Evolutionary conservation across 768 basidiomycete species (phyloP).

Genomic region (Podaxis sp.): DNA sequence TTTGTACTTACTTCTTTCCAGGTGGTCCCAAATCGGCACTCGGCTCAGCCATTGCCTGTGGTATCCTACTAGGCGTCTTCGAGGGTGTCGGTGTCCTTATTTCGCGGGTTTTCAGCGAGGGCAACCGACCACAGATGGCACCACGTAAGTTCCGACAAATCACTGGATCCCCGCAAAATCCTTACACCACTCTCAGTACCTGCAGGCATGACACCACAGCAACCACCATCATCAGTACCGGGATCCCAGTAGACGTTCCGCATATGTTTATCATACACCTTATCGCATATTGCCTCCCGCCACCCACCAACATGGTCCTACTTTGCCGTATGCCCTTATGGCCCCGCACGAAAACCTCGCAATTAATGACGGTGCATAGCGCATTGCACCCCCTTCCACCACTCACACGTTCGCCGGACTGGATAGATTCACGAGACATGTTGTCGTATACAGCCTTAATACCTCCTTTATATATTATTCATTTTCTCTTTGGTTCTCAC

Average conservation of each 20-base stretch:
- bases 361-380: slow-evolving; percentile 6
- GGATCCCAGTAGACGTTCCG: slow-evolving; percentile 49
- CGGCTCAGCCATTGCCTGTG: slow-evolving; percentile 93
- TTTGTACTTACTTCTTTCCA: slow-evolving; percentile 29
- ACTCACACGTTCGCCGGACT: slow-evolving; percentile 7
- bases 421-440: slow-evolving; percentile 15
- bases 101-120: slow-evolving; percentile 84
- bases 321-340: background rate
- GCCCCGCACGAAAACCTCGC: background rate
- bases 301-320: background rate
- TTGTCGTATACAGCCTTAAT: slow-evolving; percentile 14
- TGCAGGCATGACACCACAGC: slow-evolving; percentile 53
- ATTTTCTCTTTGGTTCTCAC: background rate
- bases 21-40: slow-evolving; percentile 92
- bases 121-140: slow-evolving; percentile 76
- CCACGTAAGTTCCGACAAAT: slow-evolving; percentile 54
- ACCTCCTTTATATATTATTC: slow-evolving; percentile 22
- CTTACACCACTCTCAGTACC: slow-evolving; percentile 50
- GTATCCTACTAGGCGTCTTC: slow-evolving; percentile 92
- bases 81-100: slow-evolving; percentile 95
- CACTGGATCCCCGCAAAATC: background rate
- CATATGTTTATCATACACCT: slow-evolving; percentile 26
- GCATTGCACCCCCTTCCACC: slow-evolving; percentile 1
- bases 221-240: slow-evolving; percentile 32
- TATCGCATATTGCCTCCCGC: slow-evolving; percentile 12